phyloP scores from a whole-genome alignment of 1,139 yeast species.

The Yamadazyma trypodendri region DNA sequence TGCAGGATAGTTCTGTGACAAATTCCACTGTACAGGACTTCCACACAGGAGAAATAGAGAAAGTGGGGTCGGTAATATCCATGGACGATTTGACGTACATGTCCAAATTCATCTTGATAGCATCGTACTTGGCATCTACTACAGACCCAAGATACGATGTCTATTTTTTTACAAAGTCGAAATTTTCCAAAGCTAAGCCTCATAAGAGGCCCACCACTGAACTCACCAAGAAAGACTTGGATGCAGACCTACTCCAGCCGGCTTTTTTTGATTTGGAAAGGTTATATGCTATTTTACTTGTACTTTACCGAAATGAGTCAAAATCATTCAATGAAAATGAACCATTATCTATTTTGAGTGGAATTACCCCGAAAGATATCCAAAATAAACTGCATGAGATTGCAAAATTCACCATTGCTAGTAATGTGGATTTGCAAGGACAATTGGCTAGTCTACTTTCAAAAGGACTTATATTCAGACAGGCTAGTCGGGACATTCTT shows the following conservation, averaged over 20 bases:
- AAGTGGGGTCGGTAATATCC: slow-evolving; percentile 18
- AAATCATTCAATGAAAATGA: slow-evolving; percentile 29
- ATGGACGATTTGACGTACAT: slow-evolving; percentile 47
- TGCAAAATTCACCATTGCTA: slow-evolving; percentile 33
- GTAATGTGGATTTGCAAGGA: slow-evolving; percentile 48
- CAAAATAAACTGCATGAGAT: slow-evolving; percentile 30
- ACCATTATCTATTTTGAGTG: slow-evolving; percentile 25
- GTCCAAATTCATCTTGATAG: slow-evolving; percentile 62
- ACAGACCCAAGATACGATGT: slow-evolving; percentile 60
- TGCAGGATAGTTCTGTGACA: slow-evolving; percentile 41
- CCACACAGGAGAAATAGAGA: slow-evolving; percentile 23
- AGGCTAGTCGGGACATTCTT: slow-evolving; percentile 53
- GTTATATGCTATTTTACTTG: slow-evolving; percentile 62
- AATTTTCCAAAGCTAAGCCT: slow-evolving; percentile 42
- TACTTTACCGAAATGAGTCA: slow-evolving; percentile 49
- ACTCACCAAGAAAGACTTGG: slow-evolving; percentile 47
- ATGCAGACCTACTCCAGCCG: slow-evolving; percentile 56
- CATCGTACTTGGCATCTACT: slow-evolving; percentile 71
- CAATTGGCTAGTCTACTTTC: slow-evolving; percentile 63
- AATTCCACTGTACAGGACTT: slow-evolving; percentile 30
- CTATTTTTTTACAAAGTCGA: slow-evolving; percentile 58
- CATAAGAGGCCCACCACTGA: slow-evolving; percentile 27
- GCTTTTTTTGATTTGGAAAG: slow-evolving; percentile 68
- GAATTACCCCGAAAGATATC: slow-evolving; percentile 17
- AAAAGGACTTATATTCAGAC: slow-evolving; percentile 51